These are phyloP conservation scores for Tuber microsphaerosporum DNA, from an alignment of 495 filamentous ascomycete genomes.

Conservation along the genomic window DNA sequence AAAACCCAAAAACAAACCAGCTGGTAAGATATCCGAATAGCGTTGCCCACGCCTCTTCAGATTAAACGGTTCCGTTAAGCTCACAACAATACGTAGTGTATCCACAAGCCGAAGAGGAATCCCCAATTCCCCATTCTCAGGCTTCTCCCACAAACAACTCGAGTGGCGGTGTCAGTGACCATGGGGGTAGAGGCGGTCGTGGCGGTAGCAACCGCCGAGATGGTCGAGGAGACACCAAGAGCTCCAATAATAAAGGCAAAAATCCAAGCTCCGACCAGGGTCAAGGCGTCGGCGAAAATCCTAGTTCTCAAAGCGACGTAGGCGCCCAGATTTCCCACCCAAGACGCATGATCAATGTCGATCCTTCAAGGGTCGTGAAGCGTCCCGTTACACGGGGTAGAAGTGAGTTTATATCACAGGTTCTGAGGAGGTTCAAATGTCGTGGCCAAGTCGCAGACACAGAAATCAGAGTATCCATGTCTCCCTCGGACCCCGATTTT, in stretches of 20 bases:
- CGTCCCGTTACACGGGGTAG: slow-evolving; percentile 2
- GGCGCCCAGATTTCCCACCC: background rate
- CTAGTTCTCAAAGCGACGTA: background rate
- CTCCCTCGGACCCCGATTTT: slow-evolving; percentile 82
- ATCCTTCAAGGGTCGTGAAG: slow-evolving; percentile 7
- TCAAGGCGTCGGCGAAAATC: background rate
- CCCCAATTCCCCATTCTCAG: background rate
- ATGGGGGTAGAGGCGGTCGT: background rate
- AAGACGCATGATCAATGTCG: background rate
- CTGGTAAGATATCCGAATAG: background rate
- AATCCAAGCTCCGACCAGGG: background rate
- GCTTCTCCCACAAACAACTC: background rate
- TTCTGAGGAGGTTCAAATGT: background rate
- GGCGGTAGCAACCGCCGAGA: background rate
- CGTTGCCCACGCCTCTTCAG: background rate
- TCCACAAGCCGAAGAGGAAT: background rate
- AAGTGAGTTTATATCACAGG: slow-evolving; percentile 6
- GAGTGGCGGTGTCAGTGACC: background rate
- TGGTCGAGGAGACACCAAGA: background rate
- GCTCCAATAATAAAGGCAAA: background rate
- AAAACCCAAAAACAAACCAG: background rate
- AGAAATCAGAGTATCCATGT: slow-evolving; percentile 56
- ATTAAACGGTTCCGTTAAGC: background rate
- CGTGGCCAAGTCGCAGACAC: slow-evolving; percentile 34
- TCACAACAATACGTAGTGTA: background rate